Evolutionary conservation across 768 basidiomycete genomes (phyloP).

Genomic region (Podaxis sp.): DNA sequence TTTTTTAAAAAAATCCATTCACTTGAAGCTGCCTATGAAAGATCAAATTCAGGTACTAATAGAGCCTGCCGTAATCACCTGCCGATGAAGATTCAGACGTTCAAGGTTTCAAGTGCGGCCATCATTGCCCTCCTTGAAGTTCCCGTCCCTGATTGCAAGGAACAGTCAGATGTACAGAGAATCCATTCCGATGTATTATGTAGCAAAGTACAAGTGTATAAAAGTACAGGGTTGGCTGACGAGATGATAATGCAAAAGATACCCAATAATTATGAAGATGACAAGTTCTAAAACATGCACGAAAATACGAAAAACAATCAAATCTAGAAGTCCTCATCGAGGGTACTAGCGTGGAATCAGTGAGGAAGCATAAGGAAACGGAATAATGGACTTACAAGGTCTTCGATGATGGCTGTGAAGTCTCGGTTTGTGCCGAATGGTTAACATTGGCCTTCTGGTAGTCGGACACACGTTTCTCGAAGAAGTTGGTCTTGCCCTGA

Average conservation of each 20-base stretch:
- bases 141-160: not conserved
- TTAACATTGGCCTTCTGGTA: conserved; percentile 66
- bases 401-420: conserved; percentile 26
- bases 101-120: not conserved
- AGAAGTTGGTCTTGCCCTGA: conserved; percentile 97
- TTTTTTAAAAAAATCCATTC: not conserved
- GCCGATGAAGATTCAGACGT: not conserved
- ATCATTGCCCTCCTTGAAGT: not conserved
- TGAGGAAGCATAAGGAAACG: conserved; percentile 2
- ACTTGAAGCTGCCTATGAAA: not conserved
- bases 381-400: conserved; percentile 28
- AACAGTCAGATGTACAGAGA: not conserved
- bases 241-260: conserved; percentile 6
- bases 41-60: not conserved
- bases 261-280: conserved; percentile 13
- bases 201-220: conserved; percentile 9
- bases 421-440: conserved; percentile 48
- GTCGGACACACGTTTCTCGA: conserved; percentile 92
- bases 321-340: conserved; percentile 36
- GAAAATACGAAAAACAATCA: conserved; percentile 8
- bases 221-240: conserved; percentile 10
- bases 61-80: not conserved
- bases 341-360: conserved; percentile 23
- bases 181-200: conserved; percentile 2
- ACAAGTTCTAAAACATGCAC: not conserved